Conservation (phyloP, 805 yeast species). For the Schwanniomyces yamadae region DNA sequence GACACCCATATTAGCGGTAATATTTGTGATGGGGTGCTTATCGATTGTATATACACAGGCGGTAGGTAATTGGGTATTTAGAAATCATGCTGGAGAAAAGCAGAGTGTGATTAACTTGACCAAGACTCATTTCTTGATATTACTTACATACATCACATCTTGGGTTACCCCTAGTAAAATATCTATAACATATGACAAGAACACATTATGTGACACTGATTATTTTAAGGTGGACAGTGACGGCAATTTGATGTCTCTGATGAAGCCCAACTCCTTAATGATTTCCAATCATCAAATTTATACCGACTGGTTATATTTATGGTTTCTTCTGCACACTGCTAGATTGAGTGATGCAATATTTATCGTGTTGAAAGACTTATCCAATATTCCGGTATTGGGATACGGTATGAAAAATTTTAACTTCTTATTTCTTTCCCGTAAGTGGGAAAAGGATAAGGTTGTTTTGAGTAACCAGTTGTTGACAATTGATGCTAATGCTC, state of each 20-base stretch:
- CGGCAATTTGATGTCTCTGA: constrained; percentile 20
- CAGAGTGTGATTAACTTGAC: constrained; percentile 51
- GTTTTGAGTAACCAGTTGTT: constrained; percentile 55
- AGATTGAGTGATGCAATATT: constrained; percentile 61
- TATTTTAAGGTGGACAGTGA: constrained; percentile 28
- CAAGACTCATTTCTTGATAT: constrained; percentile 55
- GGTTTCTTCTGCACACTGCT: constrained; percentile 81
- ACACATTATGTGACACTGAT: constrained; percentile 16
- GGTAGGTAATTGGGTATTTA: constrained; percentile 31
- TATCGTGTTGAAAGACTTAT: constrained; percentile 76
- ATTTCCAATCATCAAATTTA: constrained; percentile 94
- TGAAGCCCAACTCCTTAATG: constrained; percentile 56
- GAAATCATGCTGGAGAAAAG: constrained; percentile 27
- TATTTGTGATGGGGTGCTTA: constrained; percentile 27
- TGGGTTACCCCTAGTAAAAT: constrained; percentile 54
- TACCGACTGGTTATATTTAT: constrained; percentile 87
- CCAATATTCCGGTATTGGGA: constrained; percentile 76
- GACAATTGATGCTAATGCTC: constrained; percentile 58
- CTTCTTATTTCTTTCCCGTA: constrained; percentile 78
- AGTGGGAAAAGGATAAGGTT: constrained; percentile 77
- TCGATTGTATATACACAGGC: constrained; percentile 50
- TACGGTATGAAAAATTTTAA: constrained; percentile 78
- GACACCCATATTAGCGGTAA: constrained; percentile 18
- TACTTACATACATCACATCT: constrained; percentile 51
- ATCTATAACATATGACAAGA: constrained; percentile 47